A percentile compares a stretch with the other conserved stretches of the same genome.
These are phyloP conservation scores for Viridothelium virens DNA, from an alignment of 495 filamentous ascomycete genomes.

Conservation along the genomic window DNA sequence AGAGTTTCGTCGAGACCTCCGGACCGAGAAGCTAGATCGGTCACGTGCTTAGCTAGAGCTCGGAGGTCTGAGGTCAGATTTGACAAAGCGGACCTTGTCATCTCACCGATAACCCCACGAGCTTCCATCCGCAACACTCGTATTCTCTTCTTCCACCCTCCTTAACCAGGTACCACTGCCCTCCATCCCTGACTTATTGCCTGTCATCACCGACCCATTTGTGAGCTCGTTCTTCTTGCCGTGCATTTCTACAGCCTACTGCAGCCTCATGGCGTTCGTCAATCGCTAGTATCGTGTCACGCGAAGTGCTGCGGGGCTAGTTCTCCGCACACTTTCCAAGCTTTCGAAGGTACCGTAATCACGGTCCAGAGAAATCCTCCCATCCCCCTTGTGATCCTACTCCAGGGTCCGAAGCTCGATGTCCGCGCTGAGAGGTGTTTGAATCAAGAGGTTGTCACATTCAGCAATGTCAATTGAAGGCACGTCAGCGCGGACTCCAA, in stretches of 20 bases:
- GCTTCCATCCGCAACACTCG: neutral
- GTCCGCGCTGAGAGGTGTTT: conserved; percentile 8
- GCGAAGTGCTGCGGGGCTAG: conserved; percentile 32
- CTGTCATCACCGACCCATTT: neutral
- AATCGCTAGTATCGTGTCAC: conserved; percentile 34
- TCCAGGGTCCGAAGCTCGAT: neutral
- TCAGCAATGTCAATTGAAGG: conserved; percentile 14
- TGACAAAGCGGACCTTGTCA: conserved; percentile 9
- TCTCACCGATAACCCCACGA: conserved; percentile 8
- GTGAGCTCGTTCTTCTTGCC: neutral
- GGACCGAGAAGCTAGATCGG: neutral
- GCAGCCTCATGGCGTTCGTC: conserved; percentile 28
- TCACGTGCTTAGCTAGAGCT: neutral
- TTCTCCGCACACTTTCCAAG: conserved; percentile 27
- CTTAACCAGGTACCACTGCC: neutral
- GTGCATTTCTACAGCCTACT: neutral
- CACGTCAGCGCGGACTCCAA: conserved; percentile 7
- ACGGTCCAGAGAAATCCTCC: neutral
- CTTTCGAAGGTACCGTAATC: neutral
- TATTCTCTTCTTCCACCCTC: neutral
- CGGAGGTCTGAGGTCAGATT: neutral
- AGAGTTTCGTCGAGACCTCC: neutral
- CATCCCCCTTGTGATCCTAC: neutral
- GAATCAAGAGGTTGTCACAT: neutral
- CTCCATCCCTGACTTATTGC: neutral